A percentile compares a stretch with the other conserved stretches of the same genome.
Evolutionary conservation across 164 flowering plant species (phyloP).

Genomic region (Litsea cubeba): DNA sequence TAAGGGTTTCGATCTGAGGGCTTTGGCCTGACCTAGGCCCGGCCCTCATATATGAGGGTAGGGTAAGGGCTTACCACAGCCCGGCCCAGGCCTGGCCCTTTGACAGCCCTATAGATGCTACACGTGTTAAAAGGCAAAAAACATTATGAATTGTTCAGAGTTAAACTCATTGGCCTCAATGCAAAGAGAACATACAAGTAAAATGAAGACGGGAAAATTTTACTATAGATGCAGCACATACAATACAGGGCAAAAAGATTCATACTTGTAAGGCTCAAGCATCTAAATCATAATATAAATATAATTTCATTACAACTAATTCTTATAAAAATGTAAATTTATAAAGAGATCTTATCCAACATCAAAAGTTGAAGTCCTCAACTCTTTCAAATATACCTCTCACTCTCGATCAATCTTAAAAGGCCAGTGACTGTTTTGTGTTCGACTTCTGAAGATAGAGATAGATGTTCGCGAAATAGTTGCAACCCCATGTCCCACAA

Average conservation of each 20-base stretch:
- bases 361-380: background rate
- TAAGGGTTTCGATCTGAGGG: too few species aligned
- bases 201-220: background rate
- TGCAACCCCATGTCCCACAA: constrained; percentile 99
- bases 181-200: background rate
- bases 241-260: background rate
- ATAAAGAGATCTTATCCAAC: background rate
- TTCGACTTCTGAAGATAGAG: constrained; percentile 83
- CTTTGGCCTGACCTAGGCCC: too few species aligned
- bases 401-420: constrained; percentile 84
- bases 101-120: background rate
- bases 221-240: background rate
- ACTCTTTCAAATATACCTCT: constrained; percentile 54
- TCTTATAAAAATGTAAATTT: too few species aligned
- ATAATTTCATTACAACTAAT: background rate
- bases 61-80: too few species aligned
- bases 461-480: constrained; percentile 88
- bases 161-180: background rate
- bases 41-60: too few species aligned
- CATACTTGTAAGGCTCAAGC: background rate
- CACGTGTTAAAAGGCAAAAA: background rate
- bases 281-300: background rate
- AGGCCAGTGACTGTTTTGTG: constrained; percentile 97
- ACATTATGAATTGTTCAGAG: background rate
- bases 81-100: too few species aligned